A percentile compares a stretch with the other conserved stretches of the same genome.
Conservation (phyloP, 352 stramenopile species). For the Sclerospora graminicola region DNA sequence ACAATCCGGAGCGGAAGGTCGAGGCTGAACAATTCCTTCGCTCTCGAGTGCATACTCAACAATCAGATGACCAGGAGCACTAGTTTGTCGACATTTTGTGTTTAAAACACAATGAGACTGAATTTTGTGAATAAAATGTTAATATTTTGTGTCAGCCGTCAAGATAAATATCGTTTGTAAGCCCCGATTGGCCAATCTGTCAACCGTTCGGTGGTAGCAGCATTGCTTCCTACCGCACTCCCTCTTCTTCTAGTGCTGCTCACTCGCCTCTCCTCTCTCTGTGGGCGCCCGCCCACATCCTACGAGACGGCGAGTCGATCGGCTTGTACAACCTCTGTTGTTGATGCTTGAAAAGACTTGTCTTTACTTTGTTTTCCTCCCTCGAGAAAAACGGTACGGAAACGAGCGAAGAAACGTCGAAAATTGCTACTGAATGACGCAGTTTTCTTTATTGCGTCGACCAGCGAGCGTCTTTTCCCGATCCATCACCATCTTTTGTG, state of each 20-base stretch:
- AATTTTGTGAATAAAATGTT: no score
- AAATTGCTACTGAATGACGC: conserved; percentile 53
- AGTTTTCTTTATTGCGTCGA: conserved; percentile 74
- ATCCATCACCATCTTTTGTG: conserved; percentile 71
- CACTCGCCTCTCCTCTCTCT: conserved; percentile 15
- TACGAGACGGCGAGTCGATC: conserved; percentile 18
- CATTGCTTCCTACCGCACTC: conserved; percentile 4
- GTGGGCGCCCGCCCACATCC: no score
- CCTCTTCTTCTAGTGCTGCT: conserved; percentile 17
- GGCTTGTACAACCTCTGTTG: conserved; percentile 36
- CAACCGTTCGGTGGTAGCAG: not conserved
- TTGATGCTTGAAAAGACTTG: conserved; percentile 27
- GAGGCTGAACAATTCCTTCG: conserved; percentile 71
- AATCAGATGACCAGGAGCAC: conserved; percentile 7
- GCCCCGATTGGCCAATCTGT: no score
- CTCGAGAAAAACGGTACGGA: no score
- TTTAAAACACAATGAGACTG: no score
- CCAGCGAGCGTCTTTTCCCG: conserved; percentile 65
- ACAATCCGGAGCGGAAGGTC: conserved; percentile 56
- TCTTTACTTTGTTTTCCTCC: no score
- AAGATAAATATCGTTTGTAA: no score
- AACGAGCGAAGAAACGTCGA: no score
- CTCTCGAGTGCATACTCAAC: conserved; percentile 36
- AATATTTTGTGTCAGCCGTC: no score
- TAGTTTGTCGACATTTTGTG: no score